Conservation (phyloP, 345 rosid species). For the Populus davidiana region DNA sequence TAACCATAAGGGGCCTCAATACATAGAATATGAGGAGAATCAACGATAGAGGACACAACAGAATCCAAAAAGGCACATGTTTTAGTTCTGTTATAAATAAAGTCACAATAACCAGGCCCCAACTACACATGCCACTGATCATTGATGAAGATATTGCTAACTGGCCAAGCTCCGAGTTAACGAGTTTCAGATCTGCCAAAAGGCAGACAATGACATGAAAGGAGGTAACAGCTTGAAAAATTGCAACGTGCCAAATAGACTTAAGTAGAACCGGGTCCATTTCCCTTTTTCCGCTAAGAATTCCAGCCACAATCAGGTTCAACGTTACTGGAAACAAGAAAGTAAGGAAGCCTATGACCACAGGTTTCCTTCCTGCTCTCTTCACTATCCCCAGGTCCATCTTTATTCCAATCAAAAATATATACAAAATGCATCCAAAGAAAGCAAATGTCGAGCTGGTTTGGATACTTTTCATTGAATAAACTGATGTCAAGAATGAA, state of each 20-base stretch:
- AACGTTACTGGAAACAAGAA: constrained; percentile 2
- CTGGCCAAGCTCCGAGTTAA: constrained; percentile 19
- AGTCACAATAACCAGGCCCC: background rate
- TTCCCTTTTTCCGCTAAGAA: background rate
- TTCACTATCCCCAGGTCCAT: constrained; percentile 16
- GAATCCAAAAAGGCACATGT: background rate
- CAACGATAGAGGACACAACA: background rate
- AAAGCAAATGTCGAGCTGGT: constrained; percentile 19
- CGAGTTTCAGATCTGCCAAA: constrained; percentile 18
- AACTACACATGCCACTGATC: constrained; percentile 20
- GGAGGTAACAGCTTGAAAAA: constrained; percentile 12
- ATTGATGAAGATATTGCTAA: constrained; percentile 19
- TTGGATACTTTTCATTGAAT: constrained; percentile 4
- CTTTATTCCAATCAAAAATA: constrained; percentile 22
- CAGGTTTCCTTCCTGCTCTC: constrained; percentile 17
- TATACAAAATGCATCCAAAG: constrained; percentile 18
- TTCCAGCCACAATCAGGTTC: background rate
- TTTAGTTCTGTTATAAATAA: background rate
- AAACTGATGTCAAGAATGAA: background rate
- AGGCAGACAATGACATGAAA: constrained; percentile 21
- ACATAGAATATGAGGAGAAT: background rate
- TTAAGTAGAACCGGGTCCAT: background rate
- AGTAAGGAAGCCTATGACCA: constrained; percentile 10
- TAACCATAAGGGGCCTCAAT: constrained; percentile 10
- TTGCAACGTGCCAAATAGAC: background rate